These are phyloP conservation scores for Heliamphora exappendiculata DNA, from an alignment of 148 eudicot species.

Conservation along the genomic window DNA sequence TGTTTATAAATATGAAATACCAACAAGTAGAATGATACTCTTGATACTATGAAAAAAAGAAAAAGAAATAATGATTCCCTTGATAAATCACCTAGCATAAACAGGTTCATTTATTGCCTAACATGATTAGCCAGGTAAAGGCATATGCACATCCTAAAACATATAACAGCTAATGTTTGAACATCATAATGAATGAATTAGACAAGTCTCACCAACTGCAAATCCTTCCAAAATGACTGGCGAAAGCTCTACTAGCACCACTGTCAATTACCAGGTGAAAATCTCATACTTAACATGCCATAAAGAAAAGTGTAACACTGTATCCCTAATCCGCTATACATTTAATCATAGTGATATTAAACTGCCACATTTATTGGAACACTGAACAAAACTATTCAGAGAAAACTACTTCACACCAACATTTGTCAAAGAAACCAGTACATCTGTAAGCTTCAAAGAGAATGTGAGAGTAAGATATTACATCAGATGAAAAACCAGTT, in stretches of 20 bases:
- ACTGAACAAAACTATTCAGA: neutral
- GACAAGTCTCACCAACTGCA: constrained; percentile 4
- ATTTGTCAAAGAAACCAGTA: neutral
- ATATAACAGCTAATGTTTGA: neutral
- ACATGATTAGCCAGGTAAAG: too few species aligned
- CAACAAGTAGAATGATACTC: too few species aligned
- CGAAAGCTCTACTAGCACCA: neutral
- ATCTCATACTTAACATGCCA: neutral
- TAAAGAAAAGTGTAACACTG: neutral
- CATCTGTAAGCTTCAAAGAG: neutral
- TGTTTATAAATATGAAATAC: too few species aligned
- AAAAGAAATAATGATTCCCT: too few species aligned
- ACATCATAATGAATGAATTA: neutral
- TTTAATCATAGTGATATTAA: neutral
- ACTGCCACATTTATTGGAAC: neutral
- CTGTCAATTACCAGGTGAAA: neutral
- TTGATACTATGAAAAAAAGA: too few species aligned
- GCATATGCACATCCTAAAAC: neutral
- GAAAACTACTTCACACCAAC: neutral
- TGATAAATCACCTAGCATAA: too few species aligned
- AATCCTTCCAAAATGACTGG: neutral
- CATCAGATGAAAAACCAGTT: neutral
- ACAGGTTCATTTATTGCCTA: too few species aligned
- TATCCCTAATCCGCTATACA: neutral
- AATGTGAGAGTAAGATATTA: neutral